A percentile compares a stretch with the other conserved stretches of the same genome.
phyloP scores from a whole-genome alignment of 139 green algal genomes.

The Astrephomene gubernaculifera region DNA sequence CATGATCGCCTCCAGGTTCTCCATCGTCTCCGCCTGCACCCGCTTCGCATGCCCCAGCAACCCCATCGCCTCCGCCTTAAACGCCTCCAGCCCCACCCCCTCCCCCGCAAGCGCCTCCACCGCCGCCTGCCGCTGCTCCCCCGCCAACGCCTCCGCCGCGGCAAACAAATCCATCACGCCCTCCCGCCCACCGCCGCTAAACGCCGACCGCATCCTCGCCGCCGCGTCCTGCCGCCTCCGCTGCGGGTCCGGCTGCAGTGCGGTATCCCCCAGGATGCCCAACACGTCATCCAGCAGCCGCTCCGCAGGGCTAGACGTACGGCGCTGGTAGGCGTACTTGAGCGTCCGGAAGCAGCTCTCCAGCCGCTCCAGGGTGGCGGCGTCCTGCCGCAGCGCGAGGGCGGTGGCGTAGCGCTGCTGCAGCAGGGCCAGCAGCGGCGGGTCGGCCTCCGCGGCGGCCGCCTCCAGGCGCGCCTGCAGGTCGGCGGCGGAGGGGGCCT shows the following conservation, averaged over 20 bases:
- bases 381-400: neutral
- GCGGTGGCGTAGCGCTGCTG: slow-evolving; percentile 12
- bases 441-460: neutral
- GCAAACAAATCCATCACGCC: slow-evolving; percentile 57
- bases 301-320: slow-evolving; percentile 12
- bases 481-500: neutral
- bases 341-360: slow-evolving; percentile 36
- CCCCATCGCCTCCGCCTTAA: slow-evolving; percentile 33
- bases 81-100: slow-evolving; percentile 39
- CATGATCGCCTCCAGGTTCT: slow-evolving; percentile 3
- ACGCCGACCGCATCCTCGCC: slow-evolving; percentile 37
- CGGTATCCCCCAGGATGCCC: slow-evolving; percentile 42
- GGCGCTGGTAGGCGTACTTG: slow-evolving; percentile 34
- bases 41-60: slow-evolving; percentile 37
- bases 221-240: slow-evolving; percentile 1
- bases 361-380: neutral
- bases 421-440: slow-evolving; percentile 13
- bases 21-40: slow-evolving; percentile 38
- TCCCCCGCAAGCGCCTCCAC: slow-evolving; percentile 39
- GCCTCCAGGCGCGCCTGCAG: slow-evolving; percentile 27
- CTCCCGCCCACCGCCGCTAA: slow-evolving; percentile 35
- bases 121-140: slow-evolving; percentile 17
- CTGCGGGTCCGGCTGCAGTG: neutral
- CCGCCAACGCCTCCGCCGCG: slow-evolving; percentile 40
- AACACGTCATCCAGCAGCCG: slow-evolving; percentile 62